These are phyloP conservation scores for Evernia prunastri DNA, from an alignment of 495 filamentous ascomycete species.

Conservation along the genomic window DNA sequence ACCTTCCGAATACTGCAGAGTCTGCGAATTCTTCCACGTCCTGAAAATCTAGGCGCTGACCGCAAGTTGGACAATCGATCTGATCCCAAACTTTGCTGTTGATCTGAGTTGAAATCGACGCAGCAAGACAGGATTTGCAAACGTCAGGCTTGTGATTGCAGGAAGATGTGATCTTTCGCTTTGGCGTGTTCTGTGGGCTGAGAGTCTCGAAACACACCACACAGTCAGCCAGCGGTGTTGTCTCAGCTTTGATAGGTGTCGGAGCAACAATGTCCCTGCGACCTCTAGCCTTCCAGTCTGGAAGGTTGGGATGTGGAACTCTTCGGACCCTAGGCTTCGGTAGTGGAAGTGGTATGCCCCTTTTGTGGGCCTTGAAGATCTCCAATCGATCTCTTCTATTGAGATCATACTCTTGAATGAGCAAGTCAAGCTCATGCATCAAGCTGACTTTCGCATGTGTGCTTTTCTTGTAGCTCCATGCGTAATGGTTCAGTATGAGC, in stretches of 20 bases:
- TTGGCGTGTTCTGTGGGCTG: not conserved
- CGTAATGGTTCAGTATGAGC: conserved; percentile 1
- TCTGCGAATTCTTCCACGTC: conserved; percentile 10
- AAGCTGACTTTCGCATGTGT: not conserved
- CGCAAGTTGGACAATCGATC: conserved; percentile 17
- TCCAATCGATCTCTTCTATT: not conserved
- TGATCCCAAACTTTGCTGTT: conserved; percentile 13
- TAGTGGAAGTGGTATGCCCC: not conserved
- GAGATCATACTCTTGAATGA: not conserved
- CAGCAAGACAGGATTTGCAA: not conserved
- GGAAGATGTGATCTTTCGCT: conserved; percentile 6
- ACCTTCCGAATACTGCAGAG: conserved; percentile 8
- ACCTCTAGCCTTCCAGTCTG: not conserved
- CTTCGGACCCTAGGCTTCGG: not conserved
- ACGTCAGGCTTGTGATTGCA: conserved; percentile 12
- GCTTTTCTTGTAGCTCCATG: not conserved
- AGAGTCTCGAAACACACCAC: conserved; percentile 14
- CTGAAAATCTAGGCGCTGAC: conserved; percentile 1
- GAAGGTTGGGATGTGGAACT: not conserved
- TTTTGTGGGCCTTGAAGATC: not conserved
- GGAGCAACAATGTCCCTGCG: not conserved
- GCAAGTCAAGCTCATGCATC: not conserved
- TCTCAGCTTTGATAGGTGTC: not conserved
- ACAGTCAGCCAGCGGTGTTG: not conserved
- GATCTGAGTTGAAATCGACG: conserved; percentile 7